Base-by-base conservation (phyloP, 208 protist genomes). In the Spongospora subterranea region DNA sequence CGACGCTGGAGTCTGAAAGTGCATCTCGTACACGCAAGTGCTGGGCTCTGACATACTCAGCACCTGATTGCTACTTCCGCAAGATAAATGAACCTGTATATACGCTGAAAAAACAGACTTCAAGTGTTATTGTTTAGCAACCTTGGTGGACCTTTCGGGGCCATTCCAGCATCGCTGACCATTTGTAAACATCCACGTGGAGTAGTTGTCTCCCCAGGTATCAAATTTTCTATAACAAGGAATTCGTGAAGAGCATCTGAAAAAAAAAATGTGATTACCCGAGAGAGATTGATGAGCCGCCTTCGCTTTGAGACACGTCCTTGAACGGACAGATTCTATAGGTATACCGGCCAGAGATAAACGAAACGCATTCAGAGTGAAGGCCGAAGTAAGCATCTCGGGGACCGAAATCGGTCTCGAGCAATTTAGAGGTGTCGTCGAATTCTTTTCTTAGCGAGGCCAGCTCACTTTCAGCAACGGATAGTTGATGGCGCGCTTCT, bases 151-250 rank as follows among this genome's bases (percentile, higher is more conserved):
- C 50, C 95, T 65, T 1, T 94, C 93, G 46, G 95, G 95, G 6
- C 95, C 95, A 88, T 93, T 93, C 95, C 95, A 96, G 94, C 95
- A 96, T 50, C 88, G 60, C 82, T 92, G 45, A 0, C 95, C 94
- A 41, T 93, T 88, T 11, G 38, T 46, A 60, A 92, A 95, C 53
- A 66, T 35, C 93, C 71, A 82, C 17, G 6, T n/a, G 35, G 35
- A 35, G n/a, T 35, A 82, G 17, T 35, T 13, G 35, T 82, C n/a
- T 20, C 40, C n/a, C 71, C 71, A 82, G 6, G 35, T 82, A 40
- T 82, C 11, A 43, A 82, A 82, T 35, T 6, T 20, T 20, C 71
- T 82, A n/a, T 39, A 82, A 43, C 35, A n/a, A 6, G 35, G 17
- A 6, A 35, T 45, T 6, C 6, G 54, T 65, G 17, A 65, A 17